A percentile compares a stretch with the other conserved stretches of the same genome.
phyloP scores from a whole-genome alignment of 768 basidiomycete species.

The Boletellus ananiceps region DNA sequence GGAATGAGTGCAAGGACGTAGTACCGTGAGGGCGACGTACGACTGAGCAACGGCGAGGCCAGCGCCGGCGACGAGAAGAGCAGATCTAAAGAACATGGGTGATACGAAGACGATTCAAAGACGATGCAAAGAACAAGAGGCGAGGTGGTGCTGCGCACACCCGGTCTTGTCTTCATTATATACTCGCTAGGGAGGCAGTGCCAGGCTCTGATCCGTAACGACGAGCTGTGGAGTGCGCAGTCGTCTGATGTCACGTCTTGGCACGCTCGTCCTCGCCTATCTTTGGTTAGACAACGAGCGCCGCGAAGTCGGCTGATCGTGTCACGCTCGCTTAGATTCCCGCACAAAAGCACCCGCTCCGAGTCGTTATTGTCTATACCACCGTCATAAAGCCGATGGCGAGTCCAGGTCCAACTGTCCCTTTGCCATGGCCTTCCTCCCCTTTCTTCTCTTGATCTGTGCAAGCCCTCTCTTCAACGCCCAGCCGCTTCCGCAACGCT shows the following conservation, averaged over 20 bases:
- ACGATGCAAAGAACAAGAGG: not conserved
- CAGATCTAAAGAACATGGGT: conserved; percentile 25
- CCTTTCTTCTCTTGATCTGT: conserved; percentile 9
- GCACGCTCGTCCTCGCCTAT: too few species aligned
- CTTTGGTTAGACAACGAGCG: too few species aligned
- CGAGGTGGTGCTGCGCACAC: conserved; percentile 8
- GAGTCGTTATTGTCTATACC: conserved; percentile 5
- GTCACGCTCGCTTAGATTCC: too few species aligned
- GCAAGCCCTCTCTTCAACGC: conserved; percentile 8
- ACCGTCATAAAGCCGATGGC: not conserved
- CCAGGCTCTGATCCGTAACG: too few species aligned
- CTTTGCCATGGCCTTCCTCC: not conserved
- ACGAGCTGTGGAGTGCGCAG: too few species aligned
- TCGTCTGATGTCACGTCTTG: too few species aligned
- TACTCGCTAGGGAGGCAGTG: conserved; percentile 3
- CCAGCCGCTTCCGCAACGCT: conserved; percentile 12
- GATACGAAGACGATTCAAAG: not conserved
- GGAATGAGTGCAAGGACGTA: not conserved
- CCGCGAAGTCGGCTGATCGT: too few species aligned
- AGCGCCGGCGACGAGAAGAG: conserved; percentile 30
- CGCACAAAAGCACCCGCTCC: not conserved
- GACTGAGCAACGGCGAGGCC: conserved; percentile 41
- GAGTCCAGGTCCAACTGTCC: not conserved
- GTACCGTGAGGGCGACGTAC: conserved; percentile 28
- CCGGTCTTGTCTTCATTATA: conserved; percentile 8